Base-by-base conservation (phyloP, 345 rosid species). In the Syzygium oleosum region DNA sequence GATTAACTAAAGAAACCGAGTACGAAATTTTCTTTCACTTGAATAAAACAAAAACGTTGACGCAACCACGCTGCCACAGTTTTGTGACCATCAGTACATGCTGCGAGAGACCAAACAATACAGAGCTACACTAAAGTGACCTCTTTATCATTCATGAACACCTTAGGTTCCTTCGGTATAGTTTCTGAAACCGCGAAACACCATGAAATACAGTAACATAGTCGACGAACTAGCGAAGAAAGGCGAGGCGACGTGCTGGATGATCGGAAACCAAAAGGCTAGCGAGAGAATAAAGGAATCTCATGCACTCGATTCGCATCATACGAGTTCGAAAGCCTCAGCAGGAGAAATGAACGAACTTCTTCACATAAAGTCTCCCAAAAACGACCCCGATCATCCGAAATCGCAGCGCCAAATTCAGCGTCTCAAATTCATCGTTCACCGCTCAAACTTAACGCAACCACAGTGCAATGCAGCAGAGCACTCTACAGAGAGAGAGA, bases 271-370 rank as follows among this genome's bases (percentile, higher is more conserved):
- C 65, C 65, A 27, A 59, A 27, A 59, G 65, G 65, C 65, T n/a
- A 0, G 65, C 2, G 65, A 59, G 65, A 59, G 63, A 59, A 25
- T 43, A 59, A 59, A 59, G 65, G 31, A 59, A 59, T 27, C 65
- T 25, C 65, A 11, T 12, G 31, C 65, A n/a, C 65, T 59, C 16
- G 31, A 59, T 59, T 59, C 65, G 31, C 65, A 59, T 59, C 65
- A 59, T 14, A 27, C 65, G 15, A 27, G 65, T 27, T 27, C 65
- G 65, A 27, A 59, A 59, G 65, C 65, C 11, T 59, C 31, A 25
- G 25, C 0, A 59, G 31, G 3, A 59, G 65, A n/a, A 0, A 59
- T 0, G 31, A 59, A 27, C n/a, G 0, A 15, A 59, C 65, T 59
- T 7, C 31, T 59, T 27, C 31, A n/a, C 3, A 29, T 59, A 59